Evolutionary conservation across 371 early-diverging fungal genomes (phyloP), one percentile per base, ranked within the genome.

Genomic region (Mortierella sp.): DNA sequence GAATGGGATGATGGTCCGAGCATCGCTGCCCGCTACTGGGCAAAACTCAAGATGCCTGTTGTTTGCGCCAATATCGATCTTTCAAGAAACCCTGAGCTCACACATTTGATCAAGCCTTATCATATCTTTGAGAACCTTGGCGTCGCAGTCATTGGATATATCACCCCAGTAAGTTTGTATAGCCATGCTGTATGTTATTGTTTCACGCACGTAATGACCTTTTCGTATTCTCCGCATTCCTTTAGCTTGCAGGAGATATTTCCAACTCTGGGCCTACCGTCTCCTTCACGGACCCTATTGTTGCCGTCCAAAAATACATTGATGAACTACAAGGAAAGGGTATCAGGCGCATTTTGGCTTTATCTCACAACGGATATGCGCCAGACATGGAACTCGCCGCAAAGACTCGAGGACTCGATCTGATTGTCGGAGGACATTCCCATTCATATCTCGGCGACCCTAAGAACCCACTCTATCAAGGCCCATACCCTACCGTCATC

Each of bases 391-490:
- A 84, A 22, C 69, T 93, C 33, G 93, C 93, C 0, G 70, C 74
- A 15, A 84, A 83, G 3, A 82, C 86, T 28, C 71, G 74, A 6
- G 90, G 90, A 1, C 58, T 89, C 15, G 69, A 84, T n/a, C 62
- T 91, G 36, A 90, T 93, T 72, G 88, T 93, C n/a, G 94, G 93
- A 55, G 93, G 92, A 13, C 93, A 94, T 73, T 87, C 89, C 7
- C 94, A 94, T 79, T 81, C 92, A 11, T 88, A 87, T 58, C 78
- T 93, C 38, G 84, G 86, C 61, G 83, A 83, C 58, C 80, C 86
- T 22, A 47, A 50, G 40, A 62, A 68, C 45, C 52, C 61, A 16
- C 55, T 67, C 22, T 75, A 83, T 7, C 68, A 74, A 21, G 92
- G 92, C 0, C 83, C 85, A 6, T 91, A 90, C 72, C 90, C 92